A percentile compares a stretch with the other conserved stretches of the same genome.
phyloP scores from a whole-genome alignment of 2,329 filamentous ascomycete species.

The Fusarium compactum region DNA sequence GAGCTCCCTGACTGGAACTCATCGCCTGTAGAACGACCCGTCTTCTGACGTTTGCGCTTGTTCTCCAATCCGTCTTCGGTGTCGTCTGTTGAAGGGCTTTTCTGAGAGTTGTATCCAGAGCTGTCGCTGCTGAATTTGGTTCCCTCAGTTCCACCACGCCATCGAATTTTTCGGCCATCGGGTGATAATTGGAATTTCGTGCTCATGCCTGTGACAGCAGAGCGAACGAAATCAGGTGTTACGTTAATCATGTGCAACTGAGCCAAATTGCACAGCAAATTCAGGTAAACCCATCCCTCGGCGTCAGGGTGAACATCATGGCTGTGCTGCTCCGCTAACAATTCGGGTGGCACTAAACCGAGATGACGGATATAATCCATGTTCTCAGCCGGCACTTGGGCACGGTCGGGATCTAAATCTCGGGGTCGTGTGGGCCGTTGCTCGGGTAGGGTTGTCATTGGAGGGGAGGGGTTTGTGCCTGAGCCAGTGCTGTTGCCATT shows the following conservation, averaged over 20 bases:
- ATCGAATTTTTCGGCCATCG: constrained; percentile 83
- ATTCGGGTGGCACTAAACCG: constrained; percentile 72
- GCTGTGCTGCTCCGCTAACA: constrained; percentile 57
- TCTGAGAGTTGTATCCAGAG: constrained; percentile 62
- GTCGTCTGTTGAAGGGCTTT: constrained; percentile 63
- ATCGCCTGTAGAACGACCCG: constrained; percentile 51
- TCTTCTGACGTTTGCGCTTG: constrained; percentile 62
- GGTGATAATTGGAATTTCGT: constrained; percentile 80
- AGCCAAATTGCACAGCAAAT: constrained; percentile 82
- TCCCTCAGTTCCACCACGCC: constrained; percentile 76
- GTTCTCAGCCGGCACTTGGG: constrained; percentile 80
- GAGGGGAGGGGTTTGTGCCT: constrained; percentile 56
- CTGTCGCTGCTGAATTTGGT: constrained; percentile 76
- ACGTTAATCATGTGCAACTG: constrained; percentile 89
- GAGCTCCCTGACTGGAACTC: constrained; percentile 52
- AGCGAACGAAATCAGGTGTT: constrained; percentile 80
- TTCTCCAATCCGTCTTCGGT: constrained; percentile 59
- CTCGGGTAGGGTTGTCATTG: constrained; percentile 63
- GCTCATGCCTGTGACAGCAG: constrained; percentile 77
- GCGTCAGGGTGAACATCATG: constrained; percentile 69
- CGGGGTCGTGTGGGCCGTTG: constrained; percentile 82
- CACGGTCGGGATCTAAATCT: constrained; percentile 83
- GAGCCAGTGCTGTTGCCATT: constrained; percentile 51
- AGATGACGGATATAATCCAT: constrained; percentile 83
- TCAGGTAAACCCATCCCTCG: constrained; percentile 86